Base-by-base conservation (phyloP, 371 early-diverging fungal species). In the Rhizopus arrhizus region DNA sequence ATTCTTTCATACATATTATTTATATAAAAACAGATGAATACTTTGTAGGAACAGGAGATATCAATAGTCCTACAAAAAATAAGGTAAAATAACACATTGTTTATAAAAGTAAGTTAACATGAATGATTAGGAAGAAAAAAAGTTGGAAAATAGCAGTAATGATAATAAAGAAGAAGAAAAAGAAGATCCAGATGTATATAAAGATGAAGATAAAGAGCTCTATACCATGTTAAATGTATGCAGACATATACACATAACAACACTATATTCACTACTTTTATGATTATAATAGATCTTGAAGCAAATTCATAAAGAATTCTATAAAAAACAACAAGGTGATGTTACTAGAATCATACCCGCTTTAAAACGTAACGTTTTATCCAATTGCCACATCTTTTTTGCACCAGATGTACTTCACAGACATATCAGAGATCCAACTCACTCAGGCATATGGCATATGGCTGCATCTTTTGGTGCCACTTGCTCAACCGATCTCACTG, bases 21-120 rank as follows among this genome's bases (percentile, higher is more conserved):
- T 12, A 32, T 49, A 10, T n/a, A 16, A 43, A 43, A 56, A 13
- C 69, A 95, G 95, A 91, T 66, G 89, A 89, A 53, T 97, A 95
- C 68, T 98, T 97, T 75, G 74, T 86, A 1, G 94, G 94, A n/a
- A 91, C 87, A 56, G 98, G 96, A 13, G 98, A 98, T 68, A 97
- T 98, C 63, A 95, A 98, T 69, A 91, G 36, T 28, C 52, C 59
- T n/a, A 36, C 50, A n/a, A 58, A 12, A 42, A 42, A 16, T 15
- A 53, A 53, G 22, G 41, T 11, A 40, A 15, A 31, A 3, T 15
- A 28, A 22, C 22, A 22, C 2, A 22, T 22, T 22, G 40, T 5
- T 7, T 36, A 35, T n/a, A 53, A 53, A 36, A 53, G 16, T 13
- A 4, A 33, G 8, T 31, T 33, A 51, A 51, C n/a, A 51, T 13